Conservation (phyloP, 208 protist species). For the Tritrichomonas musculus region DNA sequence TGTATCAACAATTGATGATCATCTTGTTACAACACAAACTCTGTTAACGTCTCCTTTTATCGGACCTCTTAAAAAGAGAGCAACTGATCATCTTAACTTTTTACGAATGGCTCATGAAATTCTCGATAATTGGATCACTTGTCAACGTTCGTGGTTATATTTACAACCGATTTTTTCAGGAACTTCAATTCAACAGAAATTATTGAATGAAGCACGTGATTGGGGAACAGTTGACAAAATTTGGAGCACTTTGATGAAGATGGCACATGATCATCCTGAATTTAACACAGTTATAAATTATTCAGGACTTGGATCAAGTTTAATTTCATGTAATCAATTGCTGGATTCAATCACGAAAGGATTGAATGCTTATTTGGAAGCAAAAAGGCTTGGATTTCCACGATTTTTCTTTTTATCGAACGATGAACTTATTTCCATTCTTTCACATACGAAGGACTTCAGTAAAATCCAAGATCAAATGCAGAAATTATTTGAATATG, state of each 20-base stretch:
- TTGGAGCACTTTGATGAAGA: background rate
- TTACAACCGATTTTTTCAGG: conserved; percentile 19
- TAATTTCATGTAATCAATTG: background rate
- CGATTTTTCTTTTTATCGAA: conserved; percentile 78
- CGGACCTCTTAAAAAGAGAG: background rate
- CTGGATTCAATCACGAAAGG: background rate
- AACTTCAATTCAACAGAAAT: conserved; percentile 43
- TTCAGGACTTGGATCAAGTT: background rate
- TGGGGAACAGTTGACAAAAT: background rate
- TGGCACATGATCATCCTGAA: background rate
- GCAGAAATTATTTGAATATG: conserved; percentile 4
- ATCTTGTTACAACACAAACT: background rate
- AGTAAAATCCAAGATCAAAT: background rate
- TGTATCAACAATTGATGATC: background rate
- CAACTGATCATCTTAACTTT: background rate
- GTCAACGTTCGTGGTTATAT: conserved; percentile 19
- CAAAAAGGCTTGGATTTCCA: conserved; percentile 65
- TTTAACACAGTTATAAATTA: background rate
- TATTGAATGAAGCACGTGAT: background rate
- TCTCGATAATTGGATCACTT: background rate
- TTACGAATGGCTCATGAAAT: background rate
- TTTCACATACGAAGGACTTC: conserved; percentile 58
- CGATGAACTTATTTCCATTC: conserved; percentile 73
- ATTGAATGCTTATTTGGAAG: conserved; percentile 56
- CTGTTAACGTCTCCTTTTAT: background rate